Evolutionary conservation across 1,284 basidiomycete genomes (phyloP), one percentile per base, ranked within the genome.

Genomic region (Blastosporella zonata): DNA sequence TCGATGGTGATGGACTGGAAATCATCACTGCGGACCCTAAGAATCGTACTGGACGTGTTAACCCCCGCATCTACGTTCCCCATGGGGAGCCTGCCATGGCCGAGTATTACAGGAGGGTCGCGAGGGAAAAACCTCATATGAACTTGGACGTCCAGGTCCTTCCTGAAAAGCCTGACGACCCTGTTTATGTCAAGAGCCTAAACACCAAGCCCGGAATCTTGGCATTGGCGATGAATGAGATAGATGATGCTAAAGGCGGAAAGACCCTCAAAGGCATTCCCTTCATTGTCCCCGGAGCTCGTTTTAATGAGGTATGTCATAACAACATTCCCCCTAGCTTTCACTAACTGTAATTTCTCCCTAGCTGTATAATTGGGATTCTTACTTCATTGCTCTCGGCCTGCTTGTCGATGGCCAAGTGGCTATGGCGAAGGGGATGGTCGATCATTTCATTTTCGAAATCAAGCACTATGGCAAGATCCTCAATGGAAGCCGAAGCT

Each of bases 361-460:
- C 40, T 60, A 91, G 87, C 72, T 93, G 21, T 90, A 90, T 71
- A 93, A 92, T 66, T 93, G 90, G 91, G 91, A 93, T 66, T 92
- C 89, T 17, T 97, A 96, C 73, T 97, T 97, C 67, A 94, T 96
- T 62, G 80, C 90, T 10, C 82, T 99, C 21, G 96, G 96, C 27
- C 81, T 99, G 5, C 82, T 99, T 17, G 91, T 97, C 20, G 96
- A 99, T 66, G 94, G 93, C 22, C 86, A 94, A 62, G 81, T 97
- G 34, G 82, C 87, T 55, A 90, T 98, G 78, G 96, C 96, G 6
- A 93, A 93, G 70, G 91, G 92, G 59, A 95, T 97, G 80, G 93
- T 98, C 40, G 96, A 98, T 55, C 96, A 99, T 68, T 99, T 97
- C 71, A 90, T 97, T 63, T 99, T 99, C 66, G 93, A 99, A 75